Evolutionary conservation across 78 protist species (phyloP), one percentile per base, ranked within the genome.

Genomic region (Ministeria vibrans): DNA sequence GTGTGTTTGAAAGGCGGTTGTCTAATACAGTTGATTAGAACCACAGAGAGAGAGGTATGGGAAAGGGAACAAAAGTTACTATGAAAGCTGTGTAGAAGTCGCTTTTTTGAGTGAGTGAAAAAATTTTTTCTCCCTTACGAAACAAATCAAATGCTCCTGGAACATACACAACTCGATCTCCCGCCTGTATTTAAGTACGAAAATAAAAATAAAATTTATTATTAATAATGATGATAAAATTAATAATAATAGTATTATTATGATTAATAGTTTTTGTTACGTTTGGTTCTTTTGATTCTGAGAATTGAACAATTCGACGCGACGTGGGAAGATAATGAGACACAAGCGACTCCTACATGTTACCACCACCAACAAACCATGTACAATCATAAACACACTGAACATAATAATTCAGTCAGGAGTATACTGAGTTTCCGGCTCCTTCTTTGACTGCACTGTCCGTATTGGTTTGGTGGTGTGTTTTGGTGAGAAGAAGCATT

Each of bases 401-500:
- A 27, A n/a, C 20, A 61, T 20, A 20, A n/a, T 5, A 20, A 25
- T 20, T 27, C 36, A 25, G 28, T 20, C 9, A 20, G 66, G 66
- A 61, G 66, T 5, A 20, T 11, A 61, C 38, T 20, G 66, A n/a
- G 66, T 51, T 51, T 11, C 18, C n/a, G 59, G 11, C n/a, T 11
- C 59, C n/a, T 20, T 11, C n/a, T 20, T 11, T 11, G 55, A 20
- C 15, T 9, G 55, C 55, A 15, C 9, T 9, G 55, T 15, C 55
- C n/a, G 55, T 49, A 49, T 49, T 49, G 55, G 15, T 49, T 49
- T 9, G 55, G 9, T 49, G 55, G 55, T 49, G 95, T 3, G 55
- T 62, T 68, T 91, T 90, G 27, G 96, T 87, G 71, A 89, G 38
- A n/a, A 92, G 91, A 46, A 96, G 81, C 97, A 96, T 86, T 45